Conservation (phyloP, 2,329 filamentous ascomycete genomes). For the Myriosclerotinia scirpicola region DNA sequence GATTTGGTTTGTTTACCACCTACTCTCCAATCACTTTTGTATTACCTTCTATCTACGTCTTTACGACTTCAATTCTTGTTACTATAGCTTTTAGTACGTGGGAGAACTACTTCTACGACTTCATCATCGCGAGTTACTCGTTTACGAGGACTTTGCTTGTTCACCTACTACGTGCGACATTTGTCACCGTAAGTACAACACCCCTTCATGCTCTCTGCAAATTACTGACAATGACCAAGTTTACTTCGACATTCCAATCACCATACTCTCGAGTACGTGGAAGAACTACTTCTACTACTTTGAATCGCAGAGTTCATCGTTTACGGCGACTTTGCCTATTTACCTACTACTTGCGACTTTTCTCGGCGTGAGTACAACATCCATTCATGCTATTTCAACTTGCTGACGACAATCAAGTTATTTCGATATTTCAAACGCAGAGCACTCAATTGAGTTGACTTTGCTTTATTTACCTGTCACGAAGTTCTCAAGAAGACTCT, state of each 20-base stretch:
- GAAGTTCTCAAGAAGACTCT: not conserved
- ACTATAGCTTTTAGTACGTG: not conserved
- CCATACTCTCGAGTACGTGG: not conserved
- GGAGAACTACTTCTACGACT: not conserved
- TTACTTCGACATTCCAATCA: not conserved
- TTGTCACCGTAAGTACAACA: not conserved
- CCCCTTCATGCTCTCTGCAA: not conserved
- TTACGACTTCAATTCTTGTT: not conserved
- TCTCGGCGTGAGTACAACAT: not conserved
- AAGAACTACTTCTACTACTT: not conserved
- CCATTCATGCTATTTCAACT: not conserved
- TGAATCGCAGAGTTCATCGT: not conserved
- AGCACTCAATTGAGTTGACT: constrained; percentile 1
- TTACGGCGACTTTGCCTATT: not conserved
- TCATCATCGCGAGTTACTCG: not conserved
- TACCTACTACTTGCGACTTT: not conserved
- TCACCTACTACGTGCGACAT: not conserved
- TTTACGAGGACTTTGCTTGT: not conserved
- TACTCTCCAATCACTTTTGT: not conserved
- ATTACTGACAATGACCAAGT: not conserved
- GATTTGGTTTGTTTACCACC: too few relatives aligned
- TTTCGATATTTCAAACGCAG: not conserved
- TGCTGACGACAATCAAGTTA: not conserved
- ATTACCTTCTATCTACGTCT: not conserved
- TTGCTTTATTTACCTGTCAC: not conserved